Percentiles rank a stretch among this genome's conserved stretches.
Evolutionary conservation across 176 grass and related monocot genomes (phyloP).

Genomic region (Chloris gayana): DNA sequence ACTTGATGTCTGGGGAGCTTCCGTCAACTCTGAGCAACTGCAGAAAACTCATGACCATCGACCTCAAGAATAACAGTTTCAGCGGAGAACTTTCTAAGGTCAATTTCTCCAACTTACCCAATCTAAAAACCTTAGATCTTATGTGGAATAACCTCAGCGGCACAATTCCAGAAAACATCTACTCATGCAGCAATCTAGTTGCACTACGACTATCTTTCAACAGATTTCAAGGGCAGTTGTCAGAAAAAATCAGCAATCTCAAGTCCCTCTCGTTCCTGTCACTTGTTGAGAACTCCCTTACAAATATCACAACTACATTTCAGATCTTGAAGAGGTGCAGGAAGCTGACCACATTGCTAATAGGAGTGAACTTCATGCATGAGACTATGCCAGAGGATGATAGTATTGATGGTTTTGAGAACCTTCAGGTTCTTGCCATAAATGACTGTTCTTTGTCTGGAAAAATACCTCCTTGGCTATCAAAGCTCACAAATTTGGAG

Average conservation of each 20-base stretch:
- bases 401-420: constrained; percentile 18
- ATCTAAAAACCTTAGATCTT: constrained; percentile 47
- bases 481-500: constrained; percentile 35
- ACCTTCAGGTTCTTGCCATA: constrained; percentile 41
- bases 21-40: constrained; percentile 42
- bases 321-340: constrained; percentile 30
- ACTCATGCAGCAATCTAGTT: constrained; percentile 44
- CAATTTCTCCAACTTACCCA: constrained; percentile 45
- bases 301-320: constrained; percentile 41
- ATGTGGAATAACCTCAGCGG: constrained; percentile 36
- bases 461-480: constrained; percentile 46
- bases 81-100: constrained; percentile 37
- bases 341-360: constrained; percentile 44
- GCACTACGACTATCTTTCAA: constrained; percentile 30
- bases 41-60: constrained; percentile 30
- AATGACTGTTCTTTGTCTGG: constrained; percentile 41
- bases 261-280: constrained; percentile 43
- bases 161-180: constrained; percentile 54
- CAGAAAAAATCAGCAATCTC: constrained; percentile 34
- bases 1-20: constrained; percentile 42
- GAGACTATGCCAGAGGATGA: constrained; percentile 44
- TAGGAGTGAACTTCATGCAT: constrained; percentile 18
- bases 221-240: constrained; percentile 14
- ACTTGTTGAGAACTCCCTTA: constrained; percentile 18
- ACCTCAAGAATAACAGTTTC: constrained; percentile 48